A percentile compares a stretch with the other conserved stretches of the same genome.
These are phyloP conservation scores for Colletotrichum sp. DNA, from an alignment of 2,329 filamentous ascomycete species.

Conservation along the genomic window DNA sequence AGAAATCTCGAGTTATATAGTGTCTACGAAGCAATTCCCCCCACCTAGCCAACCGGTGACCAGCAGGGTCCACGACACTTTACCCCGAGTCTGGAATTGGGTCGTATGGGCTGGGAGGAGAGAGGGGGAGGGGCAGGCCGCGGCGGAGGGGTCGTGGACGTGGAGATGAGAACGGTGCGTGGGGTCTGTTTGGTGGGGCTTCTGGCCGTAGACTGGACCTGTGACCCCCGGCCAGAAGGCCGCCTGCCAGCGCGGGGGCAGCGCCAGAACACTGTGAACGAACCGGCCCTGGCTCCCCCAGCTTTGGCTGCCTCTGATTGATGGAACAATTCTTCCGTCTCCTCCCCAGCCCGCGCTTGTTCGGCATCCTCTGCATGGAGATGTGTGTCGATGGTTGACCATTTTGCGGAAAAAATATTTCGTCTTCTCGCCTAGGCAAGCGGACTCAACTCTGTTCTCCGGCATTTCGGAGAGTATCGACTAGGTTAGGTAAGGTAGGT, in stretches of 20 bases:
- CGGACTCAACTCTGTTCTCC: neutral
- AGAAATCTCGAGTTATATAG: conserved; percentile 6
- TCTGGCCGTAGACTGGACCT: neutral
- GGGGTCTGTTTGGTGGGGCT: conserved; percentile 16
- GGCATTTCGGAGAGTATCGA: neutral
- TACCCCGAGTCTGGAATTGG: conserved; percentile 11
- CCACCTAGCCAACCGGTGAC: neutral
- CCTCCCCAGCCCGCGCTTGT: neutral
- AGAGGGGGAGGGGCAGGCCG: conserved; percentile 22
- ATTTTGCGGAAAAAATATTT: neutral
- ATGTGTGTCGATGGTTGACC: neutral
- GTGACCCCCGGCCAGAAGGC: neutral
- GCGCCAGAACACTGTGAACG: neutral
- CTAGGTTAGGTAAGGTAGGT: neutral
- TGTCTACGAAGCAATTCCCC: neutral
- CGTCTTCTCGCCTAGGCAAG: neutral
- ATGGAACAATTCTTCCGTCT: conserved; percentile 31
- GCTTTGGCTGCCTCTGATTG: conserved; percentile 28
- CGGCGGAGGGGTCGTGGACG: neutral
- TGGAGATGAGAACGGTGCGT: neutral
- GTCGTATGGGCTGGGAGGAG: neutral
- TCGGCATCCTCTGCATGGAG: neutral
- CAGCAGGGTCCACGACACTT: conserved; percentile 3
- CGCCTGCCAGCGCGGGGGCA: conserved; percentile 7
- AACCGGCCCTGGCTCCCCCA: conserved; percentile 4